These are phyloP conservation scores for Dendrobium nobile DNA, from an alignment of 106 monocot species.

Conservation along the genomic window DNA sequence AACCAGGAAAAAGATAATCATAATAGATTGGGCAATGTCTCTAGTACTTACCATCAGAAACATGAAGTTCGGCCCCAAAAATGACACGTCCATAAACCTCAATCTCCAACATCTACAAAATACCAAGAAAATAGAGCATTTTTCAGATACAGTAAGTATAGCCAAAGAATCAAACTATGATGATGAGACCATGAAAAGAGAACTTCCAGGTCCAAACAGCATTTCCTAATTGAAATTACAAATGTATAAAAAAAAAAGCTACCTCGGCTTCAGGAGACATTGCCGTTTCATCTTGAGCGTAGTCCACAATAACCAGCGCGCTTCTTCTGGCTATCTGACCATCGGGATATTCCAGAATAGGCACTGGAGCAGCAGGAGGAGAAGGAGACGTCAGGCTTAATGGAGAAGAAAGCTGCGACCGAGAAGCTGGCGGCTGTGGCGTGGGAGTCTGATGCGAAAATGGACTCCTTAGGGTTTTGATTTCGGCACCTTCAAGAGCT, in stretches of 20 bases:
- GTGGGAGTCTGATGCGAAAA: conserved; percentile 18
- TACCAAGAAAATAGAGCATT: neutral
- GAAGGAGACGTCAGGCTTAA: conserved; percentile 6
- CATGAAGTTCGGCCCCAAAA: conserved; percentile 22
- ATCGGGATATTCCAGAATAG: conserved; percentile 3
- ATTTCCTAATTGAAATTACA: neutral
- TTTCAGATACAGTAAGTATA: neutral
- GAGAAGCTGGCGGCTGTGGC: conserved; percentile 9
- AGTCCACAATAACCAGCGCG: conserved; percentile 70
- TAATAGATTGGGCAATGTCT: neutral
- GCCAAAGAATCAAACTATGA: neutral
- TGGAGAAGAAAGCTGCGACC: conserved; percentile 17
- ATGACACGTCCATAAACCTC: conserved; percentile 15
- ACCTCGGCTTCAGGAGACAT: conserved; percentile 87
- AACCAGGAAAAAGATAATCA: neutral
- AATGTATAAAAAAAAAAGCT: neutral
- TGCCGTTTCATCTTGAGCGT: conserved; percentile 77
- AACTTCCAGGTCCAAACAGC: neutral
- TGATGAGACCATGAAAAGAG: neutral
- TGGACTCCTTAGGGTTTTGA: conserved; percentile 51
- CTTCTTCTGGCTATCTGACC: conserved; percentile 18
- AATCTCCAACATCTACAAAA: conserved; percentile 42
- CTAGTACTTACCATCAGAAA: conserved; percentile 29
- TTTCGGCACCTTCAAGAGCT: conserved; percentile 23
- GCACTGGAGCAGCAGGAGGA: conserved; percentile 7